Base-by-base conservation (phyloP, 192 early-diverging fungal genomes). In the Coemansia sp. region DNA sequence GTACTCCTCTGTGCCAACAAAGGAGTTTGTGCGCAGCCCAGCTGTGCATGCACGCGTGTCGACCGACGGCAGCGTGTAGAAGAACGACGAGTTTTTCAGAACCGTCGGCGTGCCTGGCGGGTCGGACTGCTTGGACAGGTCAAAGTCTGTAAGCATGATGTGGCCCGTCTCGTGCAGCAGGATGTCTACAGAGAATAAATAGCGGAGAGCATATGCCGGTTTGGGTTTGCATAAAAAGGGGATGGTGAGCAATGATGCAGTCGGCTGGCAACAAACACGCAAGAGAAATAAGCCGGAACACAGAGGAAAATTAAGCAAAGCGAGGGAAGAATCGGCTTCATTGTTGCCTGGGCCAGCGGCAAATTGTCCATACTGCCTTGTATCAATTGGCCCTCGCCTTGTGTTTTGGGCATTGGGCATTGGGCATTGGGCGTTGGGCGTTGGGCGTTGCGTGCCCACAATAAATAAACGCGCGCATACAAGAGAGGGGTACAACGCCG, bases 1-100 rank as follows among this genome's bases (percentile, higher is more conserved):
- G 72, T 98, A 98, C 81, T 98, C 96, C 75, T 98, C 95, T 3
- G 97, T 99, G 8, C 97, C 97, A 18, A 98, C 95, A 86, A 99
- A 99, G 55, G 93, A 94, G 77, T 99, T 98, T 5, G 97, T 97
- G 56, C 94, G 84, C 50, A 94, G 69, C 64, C 85, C 85, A 55
- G 90, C 87, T 58, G 92, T 93, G 72, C 94, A 95, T 13, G 86
- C 81, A 53, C 89, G 91, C 28, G 95, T 97, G 72, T 97, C 91
- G 62, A 97, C 86, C 22, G 82, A 78, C 23, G 91, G 88, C 23
- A 86, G 84, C 55, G 83, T 72, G 27, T 75, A 68, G 60, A 87
- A 83, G 42, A 79, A 84, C 1, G 80, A 81, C 42, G 72, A 75
- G 39, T 78, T 82, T 58, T 85, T 86, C 16, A 91, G 80, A 11